Evolutionary conservation across 106 monocot genomes (phyloP), one percentile per base, ranked within the genome.

Genomic region (Ottelia alismoides): DNA sequence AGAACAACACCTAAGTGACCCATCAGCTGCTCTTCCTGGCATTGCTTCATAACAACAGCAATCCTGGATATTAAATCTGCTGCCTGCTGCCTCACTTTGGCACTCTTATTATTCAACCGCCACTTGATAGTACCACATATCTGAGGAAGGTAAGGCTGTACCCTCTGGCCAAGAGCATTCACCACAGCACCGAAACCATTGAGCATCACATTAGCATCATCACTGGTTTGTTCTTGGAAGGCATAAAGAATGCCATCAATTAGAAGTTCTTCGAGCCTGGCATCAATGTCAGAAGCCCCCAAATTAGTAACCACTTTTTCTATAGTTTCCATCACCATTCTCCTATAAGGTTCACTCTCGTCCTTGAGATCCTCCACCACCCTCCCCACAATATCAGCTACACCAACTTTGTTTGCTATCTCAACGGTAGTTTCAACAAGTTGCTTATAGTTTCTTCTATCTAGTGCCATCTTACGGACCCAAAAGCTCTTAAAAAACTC

Each of bases 271-370:
- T 94, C 94, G 58, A 88, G 51, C 20, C 88, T 49, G 27, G 88
- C 52, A 72, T 94, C 94, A 65, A 94, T 94, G 70, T 94, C 94
- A 22, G 94, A 94, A 40, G 94, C 80, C 4, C 94, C 94, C 68
- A 94, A 65, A 29, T 94, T 88, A n/a, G 94, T 77, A 47, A 94
- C 88, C 50, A 94, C 94, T 62, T 94, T 88, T 61, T 94, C 94
- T 49, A 94, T 88, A 4, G 94, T 94, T 27, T 94, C 94, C 94
- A 94, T 94, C 31, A 94, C 94, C 94, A 94, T 94, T 57, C 94
- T 57, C 62, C 94, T 73, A 51, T 94, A 94, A 17, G 94, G 94
- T 55, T 94, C 94, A 69, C 88, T 88, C 74, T 94, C 94, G 66
- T 94, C 94, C 44, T 94, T 94, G 6, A 94, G 80, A 69, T 94